Percentiles rank a stretch among this genome's conserved stretches.
phyloP scores from a whole-genome alignment of 345 rosid species.

The Corchorus olitorius region DNA sequence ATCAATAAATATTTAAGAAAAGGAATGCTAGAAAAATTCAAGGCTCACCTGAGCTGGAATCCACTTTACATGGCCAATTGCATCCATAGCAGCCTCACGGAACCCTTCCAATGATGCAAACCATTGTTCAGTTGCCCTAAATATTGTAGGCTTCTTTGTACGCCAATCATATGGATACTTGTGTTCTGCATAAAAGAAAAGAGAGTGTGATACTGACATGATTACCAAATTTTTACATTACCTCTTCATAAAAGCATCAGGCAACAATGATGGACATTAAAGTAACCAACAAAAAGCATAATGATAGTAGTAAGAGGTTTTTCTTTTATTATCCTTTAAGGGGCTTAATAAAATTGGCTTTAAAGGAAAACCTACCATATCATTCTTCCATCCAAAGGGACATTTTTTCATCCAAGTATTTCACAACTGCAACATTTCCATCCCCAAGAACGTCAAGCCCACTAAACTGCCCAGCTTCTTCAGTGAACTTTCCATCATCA shows the following conservation, averaged over 20 bases:
- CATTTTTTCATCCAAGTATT: constrained; percentile 70
- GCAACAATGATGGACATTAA: not conserved
- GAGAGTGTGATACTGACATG: constrained; percentile 15
- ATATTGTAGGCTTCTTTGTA: constrained; percentile 90
- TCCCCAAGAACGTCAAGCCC: constrained; percentile 96
- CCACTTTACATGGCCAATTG: constrained; percentile 85
- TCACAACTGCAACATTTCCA: constrained; percentile 82
- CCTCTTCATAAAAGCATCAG: constrained; percentile 9
- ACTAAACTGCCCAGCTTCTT: constrained; percentile 81
- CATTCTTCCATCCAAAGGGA: constrained; percentile 81
- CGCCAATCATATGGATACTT: constrained; percentile 99
- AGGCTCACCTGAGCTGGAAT: constrained; percentile 82
- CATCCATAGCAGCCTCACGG: constrained; percentile 77
- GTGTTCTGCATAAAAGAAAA: constrained; percentile 58
- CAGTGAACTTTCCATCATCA: constrained; percentile 90
- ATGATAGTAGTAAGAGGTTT: not conserved
- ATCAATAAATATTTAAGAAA: not conserved
- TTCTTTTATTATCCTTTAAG: not conserved
- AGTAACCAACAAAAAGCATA: constrained; percentile 12
- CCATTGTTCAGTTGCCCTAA: constrained; percentile 99
- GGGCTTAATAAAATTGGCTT: not conserved
- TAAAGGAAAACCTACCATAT: constrained; percentile 54
- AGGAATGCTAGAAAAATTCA: not conserved
- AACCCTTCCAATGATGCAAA: constrained; percentile 98
- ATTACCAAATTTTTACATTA: not conserved